Conservation (phyloP, 129 eudicot genomes). For the Flaveria brownii region DNA sequence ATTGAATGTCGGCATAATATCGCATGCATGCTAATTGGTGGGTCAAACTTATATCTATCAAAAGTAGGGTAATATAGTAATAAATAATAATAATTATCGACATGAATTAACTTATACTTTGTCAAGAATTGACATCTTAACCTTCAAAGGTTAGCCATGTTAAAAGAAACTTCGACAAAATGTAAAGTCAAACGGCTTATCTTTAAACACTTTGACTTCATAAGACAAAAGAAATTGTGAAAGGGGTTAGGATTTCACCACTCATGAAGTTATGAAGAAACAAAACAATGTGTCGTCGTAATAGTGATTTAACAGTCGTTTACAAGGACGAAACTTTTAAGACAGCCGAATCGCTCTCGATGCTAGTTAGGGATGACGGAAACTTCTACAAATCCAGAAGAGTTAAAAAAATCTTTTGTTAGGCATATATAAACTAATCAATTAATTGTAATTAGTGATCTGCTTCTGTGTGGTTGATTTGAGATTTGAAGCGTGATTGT, state of each 20-base stretch:
- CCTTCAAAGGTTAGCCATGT: background rate
- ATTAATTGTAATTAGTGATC: no score
- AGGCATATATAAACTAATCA: no score
- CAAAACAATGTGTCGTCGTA: background rate
- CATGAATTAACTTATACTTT: background rate
- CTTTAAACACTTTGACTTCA: background rate
- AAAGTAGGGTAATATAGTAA: background rate
- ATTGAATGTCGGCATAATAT: constrained; percentile 16
- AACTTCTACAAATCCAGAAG: no score
- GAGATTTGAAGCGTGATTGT: no score
- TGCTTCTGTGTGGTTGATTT: no score
- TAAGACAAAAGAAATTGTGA: background rate
- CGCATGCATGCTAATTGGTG: background rate
- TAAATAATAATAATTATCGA: background rate
- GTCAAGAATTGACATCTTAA: background rate
- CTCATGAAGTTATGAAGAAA: background rate
- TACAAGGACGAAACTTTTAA: no score
- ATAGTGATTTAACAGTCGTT: no score
- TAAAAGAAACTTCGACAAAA: background rate
- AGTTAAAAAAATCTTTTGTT: no score
- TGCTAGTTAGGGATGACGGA: no score
- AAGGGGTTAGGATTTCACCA: background rate
- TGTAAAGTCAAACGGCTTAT: background rate
- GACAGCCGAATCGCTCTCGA: no score
- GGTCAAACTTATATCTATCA: constrained; percentile 25